These are phyloP conservation scores for Colletotrichum kahawae DNA, from an alignment of 2,329 filamentous ascomycete genomes.

Conservation along the genomic window DNA sequence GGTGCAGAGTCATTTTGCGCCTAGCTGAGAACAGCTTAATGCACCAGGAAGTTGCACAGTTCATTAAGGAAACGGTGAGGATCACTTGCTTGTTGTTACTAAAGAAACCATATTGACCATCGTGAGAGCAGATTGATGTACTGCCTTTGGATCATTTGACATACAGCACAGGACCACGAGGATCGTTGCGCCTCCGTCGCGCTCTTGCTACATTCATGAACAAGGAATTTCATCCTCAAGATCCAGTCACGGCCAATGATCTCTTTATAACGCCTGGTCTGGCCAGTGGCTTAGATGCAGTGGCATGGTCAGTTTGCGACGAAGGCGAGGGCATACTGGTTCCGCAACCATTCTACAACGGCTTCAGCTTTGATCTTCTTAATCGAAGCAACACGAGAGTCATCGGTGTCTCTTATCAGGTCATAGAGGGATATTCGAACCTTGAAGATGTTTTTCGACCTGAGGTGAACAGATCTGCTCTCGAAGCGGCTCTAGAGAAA, in stretches of 20 bases:
- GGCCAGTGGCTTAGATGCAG: conserved; percentile 28
- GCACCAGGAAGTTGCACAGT: conserved; percentile 24
- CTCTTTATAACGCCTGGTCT: conserved; percentile 30
- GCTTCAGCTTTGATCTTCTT: conserved; percentile 27
- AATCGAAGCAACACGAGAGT: conserved; percentile 22
- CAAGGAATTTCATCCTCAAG: conserved; percentile 20
- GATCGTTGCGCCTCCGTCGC: conserved; percentile 28
- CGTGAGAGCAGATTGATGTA: conserved; percentile 1
- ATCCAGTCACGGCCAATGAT: conserved; percentile 23
- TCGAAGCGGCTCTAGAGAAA: conserved; percentile 19
- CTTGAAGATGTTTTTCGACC: conserved; percentile 27
- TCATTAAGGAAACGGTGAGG: conserved; percentile 16
- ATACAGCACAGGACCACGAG: conserved; percentile 31
- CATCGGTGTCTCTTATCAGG: conserved; percentile 22
- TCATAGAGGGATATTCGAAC: conserved; percentile 17
- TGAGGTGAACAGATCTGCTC: conserved; percentile 14
- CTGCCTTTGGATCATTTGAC: conserved; percentile 28
- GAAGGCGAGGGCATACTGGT: conserved; percentile 33
- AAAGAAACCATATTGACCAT: background rate
- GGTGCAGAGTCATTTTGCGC: conserved; percentile 23
- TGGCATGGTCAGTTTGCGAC: conserved; percentile 31
- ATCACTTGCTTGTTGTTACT: background rate
- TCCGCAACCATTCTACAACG: conserved; percentile 32
- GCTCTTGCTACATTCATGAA: conserved; percentile 29
- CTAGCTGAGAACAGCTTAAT: conserved; percentile 29